Percentiles rank a stretch among this genome's conserved stretches.
Conservation (phyloP, 768 basidiomycete genomes). For the Lentinus tigrinus region DNA sequence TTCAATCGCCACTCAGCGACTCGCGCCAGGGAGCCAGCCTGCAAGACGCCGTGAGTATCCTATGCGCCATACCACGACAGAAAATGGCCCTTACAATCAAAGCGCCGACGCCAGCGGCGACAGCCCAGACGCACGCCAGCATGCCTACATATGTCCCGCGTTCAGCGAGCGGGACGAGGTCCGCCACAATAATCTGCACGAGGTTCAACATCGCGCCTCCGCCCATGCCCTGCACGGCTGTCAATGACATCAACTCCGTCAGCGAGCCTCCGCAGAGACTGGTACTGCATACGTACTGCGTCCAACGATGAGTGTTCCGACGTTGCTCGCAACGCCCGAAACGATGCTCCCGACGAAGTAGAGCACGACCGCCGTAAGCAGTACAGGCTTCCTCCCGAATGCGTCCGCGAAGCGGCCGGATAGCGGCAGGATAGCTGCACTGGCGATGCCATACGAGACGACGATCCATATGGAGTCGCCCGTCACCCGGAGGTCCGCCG, state of each 20-base stretch:
- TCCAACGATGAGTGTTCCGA: conserved; percentile 40
- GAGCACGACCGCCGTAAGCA: conserved; percentile 29
- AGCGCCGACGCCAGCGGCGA: conserved; percentile 11
- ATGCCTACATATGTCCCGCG: conserved; percentile 16
- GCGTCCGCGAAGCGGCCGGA: conserved; percentile 32
- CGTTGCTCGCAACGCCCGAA: conserved; percentile 36
- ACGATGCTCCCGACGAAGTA: conserved; percentile 41
- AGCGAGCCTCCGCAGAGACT: background rate
- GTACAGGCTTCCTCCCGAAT: conserved; percentile 34
- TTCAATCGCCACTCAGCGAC: conserved; percentile 30
- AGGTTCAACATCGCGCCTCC: conserved; percentile 20
- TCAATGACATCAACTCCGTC: background rate
- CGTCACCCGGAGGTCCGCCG: conserved; percentile 16
- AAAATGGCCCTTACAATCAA: conserved; percentile 2
- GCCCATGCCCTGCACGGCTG: conserved; percentile 23
- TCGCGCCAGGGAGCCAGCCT: conserved; percentile 21
- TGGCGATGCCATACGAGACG: conserved; percentile 33
- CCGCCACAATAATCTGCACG: conserved; percentile 19
- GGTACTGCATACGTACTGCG: conserved; percentile 17
- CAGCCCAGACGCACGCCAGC: conserved; percentile 21
- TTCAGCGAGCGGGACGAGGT: conserved; percentile 21
- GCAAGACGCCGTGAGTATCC: background rate
- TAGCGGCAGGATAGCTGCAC: conserved; percentile 34
- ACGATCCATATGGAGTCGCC: conserved; percentile 22
- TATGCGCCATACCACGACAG: no score